Evolutionary conservation across 2,329 filamentous ascomycete species (phyloP), one percentile per base, ranked within the genome.

Genomic region (Emmonsia crescens): DNA sequence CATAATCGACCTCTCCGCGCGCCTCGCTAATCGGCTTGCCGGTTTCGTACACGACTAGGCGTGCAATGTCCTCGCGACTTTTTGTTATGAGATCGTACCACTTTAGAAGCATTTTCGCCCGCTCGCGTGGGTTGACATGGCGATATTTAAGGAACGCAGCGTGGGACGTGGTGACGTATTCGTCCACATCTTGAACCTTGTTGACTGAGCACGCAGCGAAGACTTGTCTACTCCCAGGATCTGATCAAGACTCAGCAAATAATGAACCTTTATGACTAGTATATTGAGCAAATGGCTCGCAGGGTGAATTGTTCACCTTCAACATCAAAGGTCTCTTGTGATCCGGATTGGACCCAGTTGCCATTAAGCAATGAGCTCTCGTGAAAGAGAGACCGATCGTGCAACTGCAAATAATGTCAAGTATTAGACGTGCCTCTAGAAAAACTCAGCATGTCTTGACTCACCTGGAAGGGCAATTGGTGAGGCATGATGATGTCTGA

Each of bases 241-340:
- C 44, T 46, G 21, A 46, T 46, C 10, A 46, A 46, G 4, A 46
- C n/a, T 46, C 44, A 46, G 44, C n/a, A 46, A 46, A 46, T 10
- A 6, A 46, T 46, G 10, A 1, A n/a, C 38, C 9, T 46, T 46
- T 12, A 46, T 24, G 10, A 9, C 42, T 46, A 24, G 44, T 24
- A 46, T 21, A 24, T 24, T 21, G 44, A 46, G n/a, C 44, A 24
- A 46, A 46, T 46, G 21, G 44, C 10, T 24, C 9, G 8, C 3
- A 24, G n/a, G n/a, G 44, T 46, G 21, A 24, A 24, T 46, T 46
- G 21, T 46, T 46, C 44, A 46, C 67, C 57, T 55, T 55, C 51
- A 16, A 55, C 33, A 31, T 55, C 51, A 55, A 55, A 55, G 1
- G 51, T 55, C 12, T 55, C 51, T 21, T 31, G 29, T 5, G 51